Conservation (phyloP, 768 basidiomycete genomes). For the Rhizopogon vesiculosus region DNA sequence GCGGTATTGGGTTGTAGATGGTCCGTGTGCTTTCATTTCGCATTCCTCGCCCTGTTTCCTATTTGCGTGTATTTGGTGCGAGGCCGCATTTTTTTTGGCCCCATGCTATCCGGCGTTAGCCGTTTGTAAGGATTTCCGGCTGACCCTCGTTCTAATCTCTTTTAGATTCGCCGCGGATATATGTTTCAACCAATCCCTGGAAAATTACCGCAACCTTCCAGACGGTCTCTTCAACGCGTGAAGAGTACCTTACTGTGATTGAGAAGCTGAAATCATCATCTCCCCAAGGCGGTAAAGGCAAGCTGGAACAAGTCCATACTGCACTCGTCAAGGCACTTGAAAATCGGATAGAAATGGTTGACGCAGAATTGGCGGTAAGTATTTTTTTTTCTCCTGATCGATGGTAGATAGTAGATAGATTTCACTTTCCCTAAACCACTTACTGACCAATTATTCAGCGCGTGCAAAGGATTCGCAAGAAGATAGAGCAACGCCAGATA, state of each 20-base stretch:
- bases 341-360: conserved; percentile 59
- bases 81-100: conserved; percentile 41
- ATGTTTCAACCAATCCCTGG: conserved; percentile 86
- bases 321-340: conserved; percentile 60
- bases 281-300: conserved; percentile 49
- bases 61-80: conserved; percentile 74
- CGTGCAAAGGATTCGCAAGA: conserved; percentile 63
- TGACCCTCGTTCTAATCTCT: conserved; percentile 27
- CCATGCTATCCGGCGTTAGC: conserved; percentile 33
- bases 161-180: conserved; percentile 81
- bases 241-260: conserved; percentile 66
- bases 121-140: conserved; percentile 28
- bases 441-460: conserved; percentile 43
- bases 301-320: conserved; percentile 57
- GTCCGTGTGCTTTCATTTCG: conserved; percentile 57
- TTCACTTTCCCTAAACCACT: conserved; percentile 11
- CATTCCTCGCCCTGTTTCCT: conserved; percentile 30
- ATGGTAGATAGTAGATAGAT: conserved; percentile 9
- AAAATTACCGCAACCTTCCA: conserved; percentile 78
- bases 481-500: conserved; percentile 61
- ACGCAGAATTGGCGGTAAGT: conserved; percentile 69
- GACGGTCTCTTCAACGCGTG: conserved; percentile 62
- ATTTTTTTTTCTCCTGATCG: conserved; percentile 5
- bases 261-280: conserved; percentile 50
- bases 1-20: conserved; percentile 86